Evolutionary conservation across 192 early-diverging fungal species (phyloP), one percentile per base, ranked within the genome.

Genomic region (Gigaspora rosea): DNA sequence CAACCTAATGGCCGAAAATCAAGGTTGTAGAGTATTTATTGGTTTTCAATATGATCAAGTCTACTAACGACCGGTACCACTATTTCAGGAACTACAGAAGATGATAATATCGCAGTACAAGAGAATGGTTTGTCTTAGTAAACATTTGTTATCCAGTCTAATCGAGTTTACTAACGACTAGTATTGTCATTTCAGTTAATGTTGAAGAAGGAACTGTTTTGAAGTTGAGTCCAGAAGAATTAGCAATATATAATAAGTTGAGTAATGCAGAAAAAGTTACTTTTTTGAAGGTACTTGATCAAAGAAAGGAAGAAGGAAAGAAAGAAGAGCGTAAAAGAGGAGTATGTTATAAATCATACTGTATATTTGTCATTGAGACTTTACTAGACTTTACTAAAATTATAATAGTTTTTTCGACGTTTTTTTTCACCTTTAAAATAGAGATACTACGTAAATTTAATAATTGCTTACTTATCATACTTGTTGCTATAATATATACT

Each of bases 201-300:
- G 65, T 46, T 46, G 41, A 67, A 67, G 65, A 66, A 66, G 64
- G 35, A 5, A 36, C 65, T 67, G 65, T 13, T 67, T 36, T 4
- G n/a, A 67, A 67, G 65, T 67, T 67, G 65, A 67, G 69, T 71
- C 69, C 69, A 71, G 51, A 51, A 71, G 69, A 71, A 67, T 67
- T 67, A 67, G 65, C 46, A 5, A 48, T 67, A 67, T 67, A 5
- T 67, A 67, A 67, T 67, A 36, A 1, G 0, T 67, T 67, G 61
- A 5, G 35, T 67, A 2, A 46, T 67, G 33, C 27, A 67, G 65
- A 67, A 67, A 67, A 67, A 67, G 65, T 67, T 46, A 46, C 65
- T 67, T 67, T 67, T 67, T 67, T 67, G 65, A 67, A 67, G 5
- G 65, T 67, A 67, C 65, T 67, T 67, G 65, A 2, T 67, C 65